Conservation (phyloP, 148 eudicot species). For the Linanthus parryae region DNA sequence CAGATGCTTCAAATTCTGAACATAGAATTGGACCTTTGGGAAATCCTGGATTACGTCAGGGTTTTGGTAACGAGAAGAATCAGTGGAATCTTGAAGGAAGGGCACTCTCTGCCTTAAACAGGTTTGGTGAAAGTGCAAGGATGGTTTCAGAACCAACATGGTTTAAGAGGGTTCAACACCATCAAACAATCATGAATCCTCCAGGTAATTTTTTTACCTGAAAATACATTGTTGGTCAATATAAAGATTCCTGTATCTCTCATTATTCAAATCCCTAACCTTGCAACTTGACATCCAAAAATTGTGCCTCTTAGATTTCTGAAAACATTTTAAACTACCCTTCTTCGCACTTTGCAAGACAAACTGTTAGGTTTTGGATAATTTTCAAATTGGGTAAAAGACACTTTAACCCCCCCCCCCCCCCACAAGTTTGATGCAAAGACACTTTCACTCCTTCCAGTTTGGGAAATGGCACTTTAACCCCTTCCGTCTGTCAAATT, state of each 20-base stretch:
- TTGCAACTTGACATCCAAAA: too few species aligned
- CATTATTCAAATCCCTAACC: background rate
- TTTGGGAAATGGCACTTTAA: too few species aligned
- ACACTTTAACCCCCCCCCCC: too few species aligned
- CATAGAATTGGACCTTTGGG: slow-evolving; percentile 23
- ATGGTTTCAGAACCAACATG: slow-evolving; percentile 56
- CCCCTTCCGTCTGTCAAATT: too few species aligned
- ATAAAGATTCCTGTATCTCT: background rate
- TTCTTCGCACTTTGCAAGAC: too few species aligned
- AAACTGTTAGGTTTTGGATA: too few species aligned
- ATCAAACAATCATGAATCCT: slow-evolving; percentile 32
- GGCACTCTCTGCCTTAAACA: slow-evolving; percentile 75
- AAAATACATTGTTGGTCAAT: background rate
- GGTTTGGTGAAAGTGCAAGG: slow-evolving; percentile 78
- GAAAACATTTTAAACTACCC: too few species aligned
- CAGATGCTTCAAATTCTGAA: slow-evolving; percentile 24
- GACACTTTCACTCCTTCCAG: too few species aligned
- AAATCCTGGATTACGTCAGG: slow-evolving; percentile 25
- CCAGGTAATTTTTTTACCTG: slow-evolving; percentile 32
- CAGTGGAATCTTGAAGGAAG: slow-evolving; percentile 61
- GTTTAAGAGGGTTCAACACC: slow-evolving; percentile 48
- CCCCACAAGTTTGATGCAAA: too few species aligned
- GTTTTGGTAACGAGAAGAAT: slow-evolving; percentile 30
- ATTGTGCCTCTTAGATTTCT: too few species aligned
- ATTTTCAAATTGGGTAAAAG: too few species aligned